These are phyloP conservation scores for Balansia obtecta DNA, from an alignment of 2,329 filamentous ascomycete genomes.

Conservation along the genomic window DNA sequence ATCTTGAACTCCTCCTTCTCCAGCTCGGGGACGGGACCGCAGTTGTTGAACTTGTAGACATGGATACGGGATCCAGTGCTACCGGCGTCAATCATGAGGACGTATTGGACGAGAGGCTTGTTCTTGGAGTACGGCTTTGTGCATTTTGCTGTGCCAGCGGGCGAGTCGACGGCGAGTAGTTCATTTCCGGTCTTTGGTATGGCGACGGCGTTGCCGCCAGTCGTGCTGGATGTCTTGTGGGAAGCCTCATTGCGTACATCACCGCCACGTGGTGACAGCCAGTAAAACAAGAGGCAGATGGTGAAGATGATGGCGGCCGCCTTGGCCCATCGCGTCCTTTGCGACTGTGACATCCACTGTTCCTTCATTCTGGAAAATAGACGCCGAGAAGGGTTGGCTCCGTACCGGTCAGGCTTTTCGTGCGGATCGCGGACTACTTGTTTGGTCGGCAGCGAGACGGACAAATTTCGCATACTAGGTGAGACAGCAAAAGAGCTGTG, in stretches of 20 bases:
- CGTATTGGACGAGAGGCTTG: constrained; percentile 94
- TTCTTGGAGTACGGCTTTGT: constrained; percentile 70
- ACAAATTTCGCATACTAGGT: constrained; percentile 50
- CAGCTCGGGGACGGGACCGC: constrained; percentile 84
- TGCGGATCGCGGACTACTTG: constrained; percentile 46
- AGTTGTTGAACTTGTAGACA: constrained; percentile 99
- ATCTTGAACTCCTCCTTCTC: constrained; percentile 88
- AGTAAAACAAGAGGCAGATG: constrained; percentile 50
- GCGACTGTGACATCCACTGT: constrained; percentile 49
- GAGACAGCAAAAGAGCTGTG: not conserved
- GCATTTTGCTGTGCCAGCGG: constrained; percentile 62
- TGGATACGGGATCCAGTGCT: constrained; percentile 97
- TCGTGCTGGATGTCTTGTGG: constrained; percentile 1
- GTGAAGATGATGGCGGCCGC: constrained; percentile 49
- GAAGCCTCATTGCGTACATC: constrained; percentile 34
- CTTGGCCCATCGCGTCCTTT: constrained; percentile 54
- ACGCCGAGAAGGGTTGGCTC: constrained; percentile 32
- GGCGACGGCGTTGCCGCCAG: not conserved
- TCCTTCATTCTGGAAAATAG: constrained; percentile 43
- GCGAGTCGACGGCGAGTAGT: constrained; percentile 45
- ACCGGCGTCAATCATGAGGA: constrained; percentile 96
- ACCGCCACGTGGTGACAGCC: constrained; percentile 46
- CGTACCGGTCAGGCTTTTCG: constrained; percentile 54
- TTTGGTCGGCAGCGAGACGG: constrained; percentile 49
- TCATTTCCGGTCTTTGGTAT: constrained; percentile 21